Evolutionary conservation across 1,139 yeast species (phyloP).

Genomic region (Nakaseomyces delphensis): DNA sequence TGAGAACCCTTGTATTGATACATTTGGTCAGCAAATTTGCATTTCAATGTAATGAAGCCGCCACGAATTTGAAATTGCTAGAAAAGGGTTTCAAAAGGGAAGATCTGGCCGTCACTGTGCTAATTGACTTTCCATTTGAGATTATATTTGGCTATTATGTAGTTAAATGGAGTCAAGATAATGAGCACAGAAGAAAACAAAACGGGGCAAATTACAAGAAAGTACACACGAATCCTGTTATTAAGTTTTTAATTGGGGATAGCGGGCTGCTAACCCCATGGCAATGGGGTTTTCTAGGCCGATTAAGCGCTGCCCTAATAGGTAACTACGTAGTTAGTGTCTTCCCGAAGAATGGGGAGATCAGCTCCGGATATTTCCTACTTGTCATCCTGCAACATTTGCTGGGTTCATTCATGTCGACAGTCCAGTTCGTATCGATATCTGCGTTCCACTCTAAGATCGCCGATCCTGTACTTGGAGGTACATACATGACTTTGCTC

Average conservation of each 20-base stretch:
- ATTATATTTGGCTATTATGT: constrained; percentile 91
- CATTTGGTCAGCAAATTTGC: constrained; percentile 81
- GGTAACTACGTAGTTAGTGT: constrained; percentile 66
- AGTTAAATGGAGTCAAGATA: constrained; percentile 70
- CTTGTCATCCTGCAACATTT: constrained; percentile 74
- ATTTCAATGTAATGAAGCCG: constrained; percentile 93
- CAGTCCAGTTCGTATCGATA: constrained; percentile 89
- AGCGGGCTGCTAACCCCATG: constrained; percentile 64
- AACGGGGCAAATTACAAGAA: constrained; percentile 6
- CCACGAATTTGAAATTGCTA: constrained; percentile 82
- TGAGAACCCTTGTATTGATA: constrained; percentile 64
- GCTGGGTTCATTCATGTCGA: constrained; percentile 82
- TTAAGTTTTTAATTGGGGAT: constrained; percentile 29
- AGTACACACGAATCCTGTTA: background rate
- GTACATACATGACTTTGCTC: constrained; percentile 94
- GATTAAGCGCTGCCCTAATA: constrained; percentile 62
- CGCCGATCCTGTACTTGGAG: constrained; percentile 94
- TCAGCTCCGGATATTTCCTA: constrained; percentile 43
- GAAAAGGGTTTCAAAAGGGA: constrained; percentile 92
- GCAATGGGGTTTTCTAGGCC: constrained; percentile 82
- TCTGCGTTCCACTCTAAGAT: constrained; percentile 92
- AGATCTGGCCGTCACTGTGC: constrained; percentile 83
- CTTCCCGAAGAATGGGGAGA: constrained; percentile 53
- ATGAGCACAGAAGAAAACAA: constrained; percentile 7
- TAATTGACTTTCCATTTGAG: constrained; percentile 94